A percentile compares a stretch with the other conserved stretches of the same genome.
phyloP scores from a whole-genome alignment of 768 basidiomycete species.

The Boletus subcaerulescens region DNA sequence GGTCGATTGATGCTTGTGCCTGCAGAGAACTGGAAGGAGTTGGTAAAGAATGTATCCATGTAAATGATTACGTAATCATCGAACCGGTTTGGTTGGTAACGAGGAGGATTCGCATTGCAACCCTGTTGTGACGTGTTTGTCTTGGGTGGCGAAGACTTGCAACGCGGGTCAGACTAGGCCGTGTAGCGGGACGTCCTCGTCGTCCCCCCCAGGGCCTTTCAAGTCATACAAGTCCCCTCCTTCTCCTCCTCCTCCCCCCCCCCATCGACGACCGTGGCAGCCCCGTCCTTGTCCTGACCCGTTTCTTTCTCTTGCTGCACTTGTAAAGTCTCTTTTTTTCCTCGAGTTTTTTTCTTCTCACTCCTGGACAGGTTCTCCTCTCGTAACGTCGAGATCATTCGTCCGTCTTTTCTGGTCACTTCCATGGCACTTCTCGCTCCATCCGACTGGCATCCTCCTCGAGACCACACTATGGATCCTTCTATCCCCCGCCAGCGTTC shows the following conservation, averaged over 20 bases:
- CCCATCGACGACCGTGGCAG: constrained; percentile 4
- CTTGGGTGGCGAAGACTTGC: not conserved
- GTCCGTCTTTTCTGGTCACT: constrained; percentile 21
- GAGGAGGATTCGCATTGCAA: too few relatives aligned
- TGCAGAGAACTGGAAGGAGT: constrained; percentile 36
- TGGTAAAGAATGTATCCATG: constrained; percentile 32
- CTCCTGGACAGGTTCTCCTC: too few relatives aligned
- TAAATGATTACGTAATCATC: not conserved
- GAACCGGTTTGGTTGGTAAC: not conserved
- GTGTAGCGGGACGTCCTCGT: not conserved
- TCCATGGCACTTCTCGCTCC: constrained; percentile 77
- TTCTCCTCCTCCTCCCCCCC: too few relatives aligned
- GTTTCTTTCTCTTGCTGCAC: too few relatives aligned
- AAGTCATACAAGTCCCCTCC: too few relatives aligned
- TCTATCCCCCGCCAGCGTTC: constrained; percentile 55
- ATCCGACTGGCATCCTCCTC: constrained; percentile 70
- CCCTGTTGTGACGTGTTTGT: not conserved
- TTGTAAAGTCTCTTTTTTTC: not conserved
- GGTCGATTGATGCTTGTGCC: constrained; percentile 66
- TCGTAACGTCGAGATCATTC: too few relatives aligned
- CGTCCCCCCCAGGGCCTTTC: not conserved
- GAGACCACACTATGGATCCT: constrained; percentile 59
- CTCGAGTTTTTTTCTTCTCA: not conserved
- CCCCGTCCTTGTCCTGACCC: not conserved
- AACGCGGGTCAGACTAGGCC: constrained; percentile 3